Percentiles rank a stretch among this genome's conserved stretches.
phyloP scores from a whole-genome alignment of 2,329 filamentous ascomycete species.

The Cytospora piceicola region DNA sequence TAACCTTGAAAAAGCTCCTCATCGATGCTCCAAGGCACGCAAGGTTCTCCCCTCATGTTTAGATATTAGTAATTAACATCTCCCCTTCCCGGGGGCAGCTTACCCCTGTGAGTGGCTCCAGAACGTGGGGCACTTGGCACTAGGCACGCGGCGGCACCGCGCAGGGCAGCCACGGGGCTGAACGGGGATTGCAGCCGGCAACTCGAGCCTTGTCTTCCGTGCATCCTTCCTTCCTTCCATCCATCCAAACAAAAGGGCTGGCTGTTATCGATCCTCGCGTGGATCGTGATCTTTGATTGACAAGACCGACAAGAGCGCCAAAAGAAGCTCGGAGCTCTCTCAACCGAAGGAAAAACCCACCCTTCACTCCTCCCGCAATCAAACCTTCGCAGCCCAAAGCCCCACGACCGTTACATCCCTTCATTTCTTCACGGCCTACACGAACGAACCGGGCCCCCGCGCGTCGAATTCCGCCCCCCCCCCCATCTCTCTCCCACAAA shows the following conservation, averaged over 20 bases:
- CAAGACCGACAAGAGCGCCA: background rate
- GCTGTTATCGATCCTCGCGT: background rate
- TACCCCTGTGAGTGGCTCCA: background rate
- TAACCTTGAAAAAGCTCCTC: too few species aligned
- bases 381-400: conserved; percentile 29
- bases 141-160: too few species aligned
- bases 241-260: too few species aligned
- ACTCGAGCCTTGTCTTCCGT: too few species aligned
- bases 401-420: conserved; percentile 24
- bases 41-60: too few species aligned
- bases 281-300: background rate
- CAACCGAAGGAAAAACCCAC: conserved; percentile 8
- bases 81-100: too few species aligned
- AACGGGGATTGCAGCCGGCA: too few species aligned
- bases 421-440: conserved; percentile 22
- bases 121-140: background rate
- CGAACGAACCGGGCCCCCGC: conserved; percentile 7
- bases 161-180: too few species aligned
- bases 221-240: background rate
- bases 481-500: too few species aligned
- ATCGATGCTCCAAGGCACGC: too few species aligned
- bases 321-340: background rate
- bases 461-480: conserved; percentile 14
- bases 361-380: conserved; percentile 15
- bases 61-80: too few species aligned